These are phyloP conservation scores for Sporobolomyces pararoseus DNA, from an alignment of 768 basidiomycete species.

Conservation along the genomic window DNA sequence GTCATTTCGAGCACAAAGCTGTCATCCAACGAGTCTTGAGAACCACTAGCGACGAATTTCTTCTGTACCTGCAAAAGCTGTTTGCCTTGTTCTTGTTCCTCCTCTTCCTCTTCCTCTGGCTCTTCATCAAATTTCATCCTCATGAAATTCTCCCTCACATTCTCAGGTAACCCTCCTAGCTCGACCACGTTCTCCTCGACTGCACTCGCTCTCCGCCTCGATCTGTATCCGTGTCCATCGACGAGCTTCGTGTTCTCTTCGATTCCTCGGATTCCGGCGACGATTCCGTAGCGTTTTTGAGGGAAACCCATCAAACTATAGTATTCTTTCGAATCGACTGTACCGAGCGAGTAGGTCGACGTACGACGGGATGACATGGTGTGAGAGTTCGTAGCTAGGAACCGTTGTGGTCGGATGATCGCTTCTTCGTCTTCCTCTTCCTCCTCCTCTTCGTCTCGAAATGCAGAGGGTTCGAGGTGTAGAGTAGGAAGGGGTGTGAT, in stretches of 20 bases:
- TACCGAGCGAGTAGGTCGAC: slow-evolving; percentile 8
- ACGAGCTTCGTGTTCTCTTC: slow-evolving; percentile 12
- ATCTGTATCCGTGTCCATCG: not conserved
- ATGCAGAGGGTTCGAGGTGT: slow-evolving; percentile 2
- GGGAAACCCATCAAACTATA: slow-evolving; percentile 1
- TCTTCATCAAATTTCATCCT: slow-evolving; percentile 11
- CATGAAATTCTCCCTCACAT: not conserved
- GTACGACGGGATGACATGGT: not conserved
- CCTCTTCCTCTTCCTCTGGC: not conserved
- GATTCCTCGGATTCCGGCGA: not conserved
- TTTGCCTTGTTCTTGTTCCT: not conserved
- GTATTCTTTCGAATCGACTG: slow-evolving; percentile 1
- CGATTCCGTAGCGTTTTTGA: not conserved
- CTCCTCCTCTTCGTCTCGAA: not conserved
- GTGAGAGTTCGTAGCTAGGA: not conserved
- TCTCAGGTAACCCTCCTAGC: not conserved
- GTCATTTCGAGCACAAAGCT: slow-evolving; percentile 15
- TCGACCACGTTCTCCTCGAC: slow-evolving; percentile 8
- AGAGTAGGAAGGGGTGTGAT: slow-evolving; percentile 2
- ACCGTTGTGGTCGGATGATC: not conserved
- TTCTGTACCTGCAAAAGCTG: not conserved
- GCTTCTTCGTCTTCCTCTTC: not conserved
- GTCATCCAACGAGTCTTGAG: slow-evolving; percentile 14
- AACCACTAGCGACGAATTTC: slow-evolving; percentile 9
- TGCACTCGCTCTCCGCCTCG: not conserved